A percentile compares a stretch with the other conserved stretches of the same genome.
Conservation (phyloP, 768 basidiomycete species). For the Tremella mesenterica region DNA sequence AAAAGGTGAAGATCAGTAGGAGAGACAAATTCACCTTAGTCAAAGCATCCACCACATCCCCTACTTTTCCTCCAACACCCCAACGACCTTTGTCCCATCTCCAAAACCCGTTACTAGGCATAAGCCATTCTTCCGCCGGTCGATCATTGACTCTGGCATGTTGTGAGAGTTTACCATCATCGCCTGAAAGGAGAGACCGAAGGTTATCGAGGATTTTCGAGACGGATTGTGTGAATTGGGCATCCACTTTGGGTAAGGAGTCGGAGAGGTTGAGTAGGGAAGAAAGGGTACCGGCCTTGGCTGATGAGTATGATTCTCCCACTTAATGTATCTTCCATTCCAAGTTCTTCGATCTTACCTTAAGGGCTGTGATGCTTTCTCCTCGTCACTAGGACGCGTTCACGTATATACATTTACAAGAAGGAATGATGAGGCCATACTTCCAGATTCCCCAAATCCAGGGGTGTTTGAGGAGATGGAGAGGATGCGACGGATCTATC, state of each 20-base stretch:
- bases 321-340: no score
- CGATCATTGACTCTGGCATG: constrained; percentile 55
- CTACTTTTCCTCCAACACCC: constrained; percentile 67
- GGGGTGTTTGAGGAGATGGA: neutral
- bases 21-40: constrained; percentile 57
- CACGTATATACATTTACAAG: no score
- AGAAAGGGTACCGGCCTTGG: constrained; percentile 81
- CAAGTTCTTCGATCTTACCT: no score
- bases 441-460: no score
- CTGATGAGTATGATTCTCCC: no score
- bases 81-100: constrained; percentile 91
- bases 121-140: constrained; percentile 65
- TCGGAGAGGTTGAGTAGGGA: constrained; percentile 80
- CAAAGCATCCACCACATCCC: constrained; percentile 75
- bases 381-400: no score
- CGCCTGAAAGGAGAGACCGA: constrained; percentile 80
- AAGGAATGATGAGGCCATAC: no score
- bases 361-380: no score
- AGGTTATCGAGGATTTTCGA: constrained; percentile 92
- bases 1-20: neutral
- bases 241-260: constrained; percentile 82
- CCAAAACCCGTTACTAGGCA: constrained; percentile 57
- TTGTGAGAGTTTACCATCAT: constrained; percentile 46
- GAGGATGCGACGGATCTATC: neutral
- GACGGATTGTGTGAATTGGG: constrained; percentile 73